Base-by-base conservation (phyloP, 306 rosid genomes). In the Ceratonia siliqua region DNA sequence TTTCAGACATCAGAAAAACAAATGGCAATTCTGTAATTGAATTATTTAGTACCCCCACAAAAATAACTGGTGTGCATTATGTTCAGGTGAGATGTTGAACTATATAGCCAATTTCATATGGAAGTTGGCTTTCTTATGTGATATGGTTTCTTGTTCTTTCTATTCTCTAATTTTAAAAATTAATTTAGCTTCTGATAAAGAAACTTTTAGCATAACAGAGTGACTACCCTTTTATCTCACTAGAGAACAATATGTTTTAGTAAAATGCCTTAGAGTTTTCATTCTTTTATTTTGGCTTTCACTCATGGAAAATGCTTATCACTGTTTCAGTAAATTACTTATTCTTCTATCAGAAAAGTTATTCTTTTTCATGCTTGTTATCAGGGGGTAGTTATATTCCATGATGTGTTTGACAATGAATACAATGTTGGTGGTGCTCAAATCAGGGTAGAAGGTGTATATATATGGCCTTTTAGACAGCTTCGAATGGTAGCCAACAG, bases 381-480 rank as follows among this genome's bases (percentile, higher is more conserved):
- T 82, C 79, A 94, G 98, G 98, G 98, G 43, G 82, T 89, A 61
- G 74, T 94, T 62, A 88, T 91, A 54, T 91, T 91, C 75, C 92
- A 85, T 82, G 91, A 91, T 80, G 92, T 88, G 72, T 85, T 87
- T 81, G 96, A 89, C 79, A 85, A 89, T 15, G 91, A 83, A 50
- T 82, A 85, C 46, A 83, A 89, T 77, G 85, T 81, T 77, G 91
- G 89, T 55, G 94, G 94, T 85, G 85, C 95, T 63, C 91, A 91
- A 85, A 87, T 94, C 70, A 91, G 87, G 77, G 83, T 91, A 61
- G 98, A 91, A 87, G 98, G 98, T 81, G 98, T 91, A 69, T 94
- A 91, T 82, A 89, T 94, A 85, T 94, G 98, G 98, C 98, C 98
- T 18, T 94, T 94, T 83, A 87, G 88, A 83, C 98, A 94, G 81